Base-by-base conservation (phyloP, 2,329 filamentous ascomycete species). In the Phaeosphaeria sp. region DNA sequence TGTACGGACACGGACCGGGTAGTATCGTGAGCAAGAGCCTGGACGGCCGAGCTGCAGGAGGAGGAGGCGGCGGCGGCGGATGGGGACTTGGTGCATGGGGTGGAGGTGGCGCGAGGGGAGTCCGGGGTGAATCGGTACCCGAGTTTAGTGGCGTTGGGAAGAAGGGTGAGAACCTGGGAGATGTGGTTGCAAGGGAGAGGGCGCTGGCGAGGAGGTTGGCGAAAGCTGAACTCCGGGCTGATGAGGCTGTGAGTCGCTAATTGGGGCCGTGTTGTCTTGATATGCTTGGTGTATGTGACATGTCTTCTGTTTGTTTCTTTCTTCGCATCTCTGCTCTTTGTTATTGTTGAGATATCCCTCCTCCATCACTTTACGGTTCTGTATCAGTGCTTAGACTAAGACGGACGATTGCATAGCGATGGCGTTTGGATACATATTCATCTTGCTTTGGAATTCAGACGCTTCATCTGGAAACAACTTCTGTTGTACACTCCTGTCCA, bases 1-100 rank as follows among this genome's bases (percentile, higher is more conserved):
- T 97, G 92, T 93, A 87, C 84, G 87, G 87, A 6, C 69, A 74
- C 17, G 64, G 71, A 13, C 66, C 66, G 0, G 62, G 62, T 27
- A 64, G 63, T 30, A 61, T 67, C 13, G 58, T 64, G 0, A 62
- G 63, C 47, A 64, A 63, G 21, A 58, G 50, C 21, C 13, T 48
- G 55, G 27, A 56, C 17, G 53, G 49, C 52, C 23, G 55, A 55
- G 53, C 30, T 13, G 30, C 6, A 13, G 30, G 30, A 13, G 30
- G 30, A 36, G 30, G n/a, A n/a, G n/a, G n/a, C n/a, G n/a, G n/a
- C n/a, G n/a, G n/a, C n/a, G n/a, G 60, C 10, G 61, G 55, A 6
- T 72, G 67, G 73, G 69, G 71, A 1, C 55, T 75, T 22, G 71
- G 66, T 6, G 68, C 62, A 1, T 74, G 68, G 71, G 67, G 71